Evolutionary conservation across 345 rosid genomes (phyloP), one percentile per base, ranked within the genome.

Genomic region (Populus deltoides): DNA sequence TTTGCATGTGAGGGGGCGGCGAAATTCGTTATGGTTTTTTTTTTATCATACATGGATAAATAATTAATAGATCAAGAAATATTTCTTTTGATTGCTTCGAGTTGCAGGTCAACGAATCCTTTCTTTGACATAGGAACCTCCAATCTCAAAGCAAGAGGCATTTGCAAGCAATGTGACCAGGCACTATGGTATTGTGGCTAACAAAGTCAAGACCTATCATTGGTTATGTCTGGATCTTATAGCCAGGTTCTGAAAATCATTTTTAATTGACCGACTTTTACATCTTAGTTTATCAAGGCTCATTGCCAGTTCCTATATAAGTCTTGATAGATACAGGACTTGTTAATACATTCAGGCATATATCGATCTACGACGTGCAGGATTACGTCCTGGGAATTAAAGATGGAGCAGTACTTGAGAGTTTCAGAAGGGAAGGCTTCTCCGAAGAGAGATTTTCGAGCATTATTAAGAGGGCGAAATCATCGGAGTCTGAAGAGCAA

Each of bases 1-100:
- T 76, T 78, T 25, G 84, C 86, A 78, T 76, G 87, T 81, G 80
- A 73, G 80, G 74, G 27, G 77, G 41, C 71, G 79, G 81, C 25
- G 75, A 66, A n/a, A 51, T 74, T 27, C 47, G 12, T 43, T 65
- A 5, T 63, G 22, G 45, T 31, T 24, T 13, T 63, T 20, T 35
- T 8, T 70, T 29, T 62, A 51, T 78, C 62, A 61, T 24, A 31
- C 76, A 70, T 24, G 33, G 31, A 39, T 62, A 18, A 12, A 41
- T 27, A 43, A 43, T 41, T 24, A 39, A 62, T 10, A 24, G 39
- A 38, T 15, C 53, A 8, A n/a, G 13, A 57, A 57, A 59, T 59
- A 25, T 9, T 16, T 47, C 31, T 47, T 27, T 43, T 41, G 15
- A 1, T 41, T 38, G 7, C 68, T 61, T 27, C 62, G 9, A 47